Conservation (phyloP, 306 rosid genomes). For the Begonia loranthoides region DNA sequence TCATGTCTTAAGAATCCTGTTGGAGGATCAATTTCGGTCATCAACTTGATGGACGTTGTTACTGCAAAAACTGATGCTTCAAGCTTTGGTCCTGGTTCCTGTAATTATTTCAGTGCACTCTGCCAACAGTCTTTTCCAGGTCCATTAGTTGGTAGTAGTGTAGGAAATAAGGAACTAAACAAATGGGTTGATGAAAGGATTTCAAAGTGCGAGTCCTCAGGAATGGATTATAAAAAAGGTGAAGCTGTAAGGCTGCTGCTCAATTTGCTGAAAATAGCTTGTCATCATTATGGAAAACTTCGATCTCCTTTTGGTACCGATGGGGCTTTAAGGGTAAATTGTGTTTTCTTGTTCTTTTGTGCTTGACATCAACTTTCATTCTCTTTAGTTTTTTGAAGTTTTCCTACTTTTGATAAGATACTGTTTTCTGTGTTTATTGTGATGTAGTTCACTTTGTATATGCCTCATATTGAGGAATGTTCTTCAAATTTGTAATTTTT, state of each 20-base stretch:
- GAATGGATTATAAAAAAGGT: constrained; percentile 54
- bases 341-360: neutral
- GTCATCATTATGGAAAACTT: constrained; percentile 86
- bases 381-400: neutral
- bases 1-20: constrained; percentile 46
- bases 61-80: constrained; percentile 29
- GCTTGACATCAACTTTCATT: constrained; percentile 2
- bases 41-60: constrained; percentile 65
- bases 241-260: constrained; percentile 71
- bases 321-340: constrained; percentile 41
- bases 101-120: constrained; percentile 56
- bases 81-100: constrained; percentile 22
- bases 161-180: constrained; percentile 75
- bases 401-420: neutral
- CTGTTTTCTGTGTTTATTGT: neutral
- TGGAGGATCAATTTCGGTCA: constrained; percentile 53
- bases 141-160: constrained; percentile 88
- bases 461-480: too few species aligned
- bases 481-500: too few species aligned
- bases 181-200: constrained; percentile 92
- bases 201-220: constrained; percentile 38
- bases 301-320: constrained; percentile 88
- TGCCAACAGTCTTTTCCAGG: constrained; percentile 87
- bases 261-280: constrained; percentile 78
- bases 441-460: too few species aligned